These are phyloP conservation scores for Penicillium sp. DNA, from an alignment of 2,329 filamentous ascomycete genomes.

Conservation along the genomic window DNA sequence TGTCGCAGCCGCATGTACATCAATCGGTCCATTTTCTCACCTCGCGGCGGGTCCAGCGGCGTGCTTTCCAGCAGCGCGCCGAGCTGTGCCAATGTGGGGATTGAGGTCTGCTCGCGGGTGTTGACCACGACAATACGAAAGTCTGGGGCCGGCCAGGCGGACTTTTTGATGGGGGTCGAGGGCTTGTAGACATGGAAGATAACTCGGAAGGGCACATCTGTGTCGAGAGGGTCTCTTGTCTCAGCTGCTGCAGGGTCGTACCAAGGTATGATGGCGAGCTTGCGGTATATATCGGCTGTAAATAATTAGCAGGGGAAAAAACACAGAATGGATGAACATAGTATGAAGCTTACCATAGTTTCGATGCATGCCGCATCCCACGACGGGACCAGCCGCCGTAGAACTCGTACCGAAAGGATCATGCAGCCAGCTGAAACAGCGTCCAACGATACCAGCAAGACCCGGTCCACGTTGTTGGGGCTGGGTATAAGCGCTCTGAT, in stretches of 20 bases:
- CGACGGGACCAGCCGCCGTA: conserved; percentile 46
- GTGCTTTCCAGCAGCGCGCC: conserved; percentile 66
- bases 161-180: conserved; percentile 67
- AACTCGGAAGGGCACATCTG: conserved; percentile 60
- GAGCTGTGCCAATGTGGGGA: conserved; percentile 72
- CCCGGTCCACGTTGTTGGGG: conserved; percentile 19
- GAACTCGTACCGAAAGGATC: conserved; percentile 23
- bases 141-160: conserved; percentile 70
- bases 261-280: conserved; percentile 67
- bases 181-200: conserved; percentile 82
- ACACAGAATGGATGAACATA: not conserved
- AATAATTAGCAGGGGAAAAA: conserved; percentile 33
- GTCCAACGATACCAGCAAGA: conserved; percentile 29
- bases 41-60: conserved; percentile 60
- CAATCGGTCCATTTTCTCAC: conserved; percentile 47
- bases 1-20: conserved; percentile 77
- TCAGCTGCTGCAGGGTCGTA: conserved; percentile 54
- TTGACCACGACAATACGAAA: conserved; percentile 81
- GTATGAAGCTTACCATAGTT: conserved; percentile 44
- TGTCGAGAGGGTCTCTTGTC: conserved; percentile 20
- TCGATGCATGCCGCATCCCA: conserved; percentile 52
- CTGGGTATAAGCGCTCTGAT: conserved; percentile 1
- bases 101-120: conserved; percentile 59
- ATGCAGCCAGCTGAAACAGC: conserved; percentile 35
- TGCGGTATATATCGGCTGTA: conserved; percentile 66